Base-by-base conservation (phyloP, 2,329 filamentous ascomycete species). In the Aspergillus aculeatinus region DNA sequence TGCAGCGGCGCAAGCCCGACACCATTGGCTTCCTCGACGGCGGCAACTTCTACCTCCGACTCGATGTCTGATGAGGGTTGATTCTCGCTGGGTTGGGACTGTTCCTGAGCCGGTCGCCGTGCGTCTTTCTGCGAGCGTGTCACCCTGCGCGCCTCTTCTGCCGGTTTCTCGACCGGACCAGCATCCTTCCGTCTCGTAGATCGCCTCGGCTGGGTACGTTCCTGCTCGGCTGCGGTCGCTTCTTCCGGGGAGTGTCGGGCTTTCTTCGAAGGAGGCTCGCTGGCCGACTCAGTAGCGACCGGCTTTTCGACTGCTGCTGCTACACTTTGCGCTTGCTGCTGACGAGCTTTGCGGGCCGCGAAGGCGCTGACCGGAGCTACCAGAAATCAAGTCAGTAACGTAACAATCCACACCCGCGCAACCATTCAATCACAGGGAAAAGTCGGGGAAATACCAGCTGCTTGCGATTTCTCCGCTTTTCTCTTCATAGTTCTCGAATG, bases 321-420 rank as follows among this genome's bases (percentile, higher is more conserved):
- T 29, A 60, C 62, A 48, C 51, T 62, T 57, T 70, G 72, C 51
- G 67, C 64, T 55, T 72, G 70, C 60, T 76, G 72, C 62, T 74
- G 72, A 55, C 74, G 70, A 66, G 74, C 74, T 72, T 71, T 77
- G 66, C 76, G 77, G 61, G 77, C 77, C 29, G 77, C 77, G 62
- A 79, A 65, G 49, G 77, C 77, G 62, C 77, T 79, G 60, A 79
- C 66, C n/a, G 73, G 73, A 57, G 66, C 73, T 74, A 64, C 27
- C 47, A 64, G 52, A 53, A 59, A 63, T 56, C 59, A 48, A 58
- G 59, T 64, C 48, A 59, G 52, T 59, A 31, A 31, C 42, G 52
- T 59, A 31, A 31, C 42, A 35, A n/a, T 25, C 27, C 39, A 19
- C 16, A 16, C 16, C 14, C 39, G 39, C 39, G 16, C 39, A n/a